phyloP scores from a whole-genome alignment of 2,329 filamentous ascomycete genomes.

The Cytospora mali region DNA sequence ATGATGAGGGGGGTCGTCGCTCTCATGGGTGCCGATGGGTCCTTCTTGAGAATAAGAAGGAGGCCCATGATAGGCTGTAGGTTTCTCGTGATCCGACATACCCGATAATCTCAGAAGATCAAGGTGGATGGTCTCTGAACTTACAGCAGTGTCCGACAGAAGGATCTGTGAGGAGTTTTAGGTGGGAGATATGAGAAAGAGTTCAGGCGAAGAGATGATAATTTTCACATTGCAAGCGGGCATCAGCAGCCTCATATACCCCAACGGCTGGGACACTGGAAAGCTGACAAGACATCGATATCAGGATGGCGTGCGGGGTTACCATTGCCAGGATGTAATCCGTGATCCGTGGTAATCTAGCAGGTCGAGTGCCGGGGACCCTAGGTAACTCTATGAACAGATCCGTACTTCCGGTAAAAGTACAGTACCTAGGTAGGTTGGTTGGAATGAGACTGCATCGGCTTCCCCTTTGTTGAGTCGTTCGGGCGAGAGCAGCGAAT shows the following conservation, averaged over 20 bases:
- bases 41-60: neutral
- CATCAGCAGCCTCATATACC: slow-evolving; percentile 14
- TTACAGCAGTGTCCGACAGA: neutral
- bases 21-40: slow-evolving; percentile 5
- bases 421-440: too few relatives aligned
- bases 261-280: neutral
- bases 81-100: slow-evolving; percentile 28
- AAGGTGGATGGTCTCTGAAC: neutral
- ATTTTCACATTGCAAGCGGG: neutral
- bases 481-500: slow-evolving; percentile 5
- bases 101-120: neutral
- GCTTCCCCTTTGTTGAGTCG: slow-evolving; percentile 8
- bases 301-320: slow-evolving; percentile 22
- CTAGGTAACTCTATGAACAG: slow-evolving; percentile 2
- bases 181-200: neutral
- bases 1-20: slow-evolving; percentile 47
- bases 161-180: neutral
- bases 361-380: slow-evolving; percentile 5
- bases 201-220: neutral
- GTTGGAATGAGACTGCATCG: slow-evolving; percentile 1
- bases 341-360: neutral
- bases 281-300: slow-evolving; percentile 4
- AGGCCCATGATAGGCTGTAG: slow-evolving; percentile 6
- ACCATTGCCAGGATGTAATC: slow-evolving; percentile 1
- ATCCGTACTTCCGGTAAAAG: neutral